phyloP scores from a whole-genome alignment of 257 asterid genomes.

The Petrea volubilis region DNA sequence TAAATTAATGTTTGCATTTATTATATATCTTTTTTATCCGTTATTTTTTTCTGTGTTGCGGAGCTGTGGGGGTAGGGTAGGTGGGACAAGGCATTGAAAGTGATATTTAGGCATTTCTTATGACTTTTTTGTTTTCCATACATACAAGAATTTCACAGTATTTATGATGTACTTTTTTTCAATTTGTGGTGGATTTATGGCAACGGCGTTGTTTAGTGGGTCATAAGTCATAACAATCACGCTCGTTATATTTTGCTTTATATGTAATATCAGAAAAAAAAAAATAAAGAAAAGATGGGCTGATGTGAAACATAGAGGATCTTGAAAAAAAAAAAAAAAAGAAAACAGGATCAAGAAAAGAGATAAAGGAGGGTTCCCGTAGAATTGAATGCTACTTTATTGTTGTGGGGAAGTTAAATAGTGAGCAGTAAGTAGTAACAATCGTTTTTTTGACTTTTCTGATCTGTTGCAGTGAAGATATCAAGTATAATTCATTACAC shows the following conservation, averaged over 20 bases:
- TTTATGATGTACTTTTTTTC: background rate
- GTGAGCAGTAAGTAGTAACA: conserved; percentile 10
- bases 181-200: background rate
- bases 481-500: conserved; percentile 26
- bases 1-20: too few species aligned
- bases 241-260: conserved; percentile 12
- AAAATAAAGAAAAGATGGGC: too few species aligned
- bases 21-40: too few species aligned
- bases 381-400: conserved; percentile 4
- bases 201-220: conserved; percentile 12
- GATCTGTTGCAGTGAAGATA: conserved; percentile 30
- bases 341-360: conserved; percentile 14
- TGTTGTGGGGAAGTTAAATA: background rate
- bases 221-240: conserved; percentile 27
- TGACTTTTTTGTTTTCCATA: background rate
- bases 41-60: too few species aligned
- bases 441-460: conserved; percentile 24
- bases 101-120: conserved; percentile 14
- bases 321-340: conserved; percentile 8
- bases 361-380: conserved; percentile 8
- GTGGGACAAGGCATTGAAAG: conserved; percentile 35
- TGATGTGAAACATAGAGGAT: conserved; percentile 21
- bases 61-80: conserved; percentile 13
- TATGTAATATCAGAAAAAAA: conserved; percentile 2
- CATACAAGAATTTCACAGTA: background rate